Evolutionary conservation across 2,329 filamentous ascomycete genomes (phyloP).

Genomic region (Mycogone perniciosa): DNA sequence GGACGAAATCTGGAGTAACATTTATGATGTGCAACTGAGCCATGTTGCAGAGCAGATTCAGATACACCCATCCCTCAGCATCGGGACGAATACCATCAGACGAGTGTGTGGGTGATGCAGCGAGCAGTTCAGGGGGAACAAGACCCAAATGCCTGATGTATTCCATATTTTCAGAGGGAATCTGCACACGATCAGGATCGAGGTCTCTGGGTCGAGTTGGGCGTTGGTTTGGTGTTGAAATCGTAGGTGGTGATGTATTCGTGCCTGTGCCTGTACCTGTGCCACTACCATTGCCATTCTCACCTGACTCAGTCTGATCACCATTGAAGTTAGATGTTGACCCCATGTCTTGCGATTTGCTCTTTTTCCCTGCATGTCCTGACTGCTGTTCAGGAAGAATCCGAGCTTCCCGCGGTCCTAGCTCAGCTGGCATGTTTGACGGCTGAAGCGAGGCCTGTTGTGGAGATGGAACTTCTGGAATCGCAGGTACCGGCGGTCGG

Average conservation of each 20-base stretch:
- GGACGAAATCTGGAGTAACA: slow-evolving; percentile 71
- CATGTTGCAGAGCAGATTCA: slow-evolving; percentile 74
- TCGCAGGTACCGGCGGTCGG: slow-evolving; percentile 13
- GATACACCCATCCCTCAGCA: slow-evolving; percentile 71
- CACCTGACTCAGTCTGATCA: slow-evolving; percentile 39
- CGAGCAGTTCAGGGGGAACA: slow-evolving; percentile 48
- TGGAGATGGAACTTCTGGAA: slow-evolving; percentile 24
- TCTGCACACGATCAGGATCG: slow-evolving; percentile 69
- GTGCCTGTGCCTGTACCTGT: slow-evolving; percentile 17
- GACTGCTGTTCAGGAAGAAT: slow-evolving; percentile 35
- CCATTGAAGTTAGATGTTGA: slow-evolving; percentile 44
- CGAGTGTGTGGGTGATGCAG: background rate
- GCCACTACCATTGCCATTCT: slow-evolving; percentile 23
- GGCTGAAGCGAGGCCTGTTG: slow-evolving; percentile 3
- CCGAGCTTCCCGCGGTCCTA: slow-evolving; percentile 37
- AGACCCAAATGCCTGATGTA: slow-evolving; percentile 72
- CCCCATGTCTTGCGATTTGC: slow-evolving; percentile 35
- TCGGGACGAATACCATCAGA: slow-evolving; percentile 49
- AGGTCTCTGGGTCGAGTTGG: slow-evolving; percentile 71
- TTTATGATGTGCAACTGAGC: slow-evolving; percentile 82
- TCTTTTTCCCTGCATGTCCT: slow-evolving; percentile 32
- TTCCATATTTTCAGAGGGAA: slow-evolving; percentile 70
- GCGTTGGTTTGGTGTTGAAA: slow-evolving; percentile 57
- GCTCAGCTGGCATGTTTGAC: slow-evolving; percentile 32
- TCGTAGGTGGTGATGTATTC: slow-evolving; percentile 36